Percentiles rank a stretch among this genome's conserved stretches.
Conservation (phyloP, 2,329 filamentous ascomycete genomes). For the Fusarium sacchari region DNA sequence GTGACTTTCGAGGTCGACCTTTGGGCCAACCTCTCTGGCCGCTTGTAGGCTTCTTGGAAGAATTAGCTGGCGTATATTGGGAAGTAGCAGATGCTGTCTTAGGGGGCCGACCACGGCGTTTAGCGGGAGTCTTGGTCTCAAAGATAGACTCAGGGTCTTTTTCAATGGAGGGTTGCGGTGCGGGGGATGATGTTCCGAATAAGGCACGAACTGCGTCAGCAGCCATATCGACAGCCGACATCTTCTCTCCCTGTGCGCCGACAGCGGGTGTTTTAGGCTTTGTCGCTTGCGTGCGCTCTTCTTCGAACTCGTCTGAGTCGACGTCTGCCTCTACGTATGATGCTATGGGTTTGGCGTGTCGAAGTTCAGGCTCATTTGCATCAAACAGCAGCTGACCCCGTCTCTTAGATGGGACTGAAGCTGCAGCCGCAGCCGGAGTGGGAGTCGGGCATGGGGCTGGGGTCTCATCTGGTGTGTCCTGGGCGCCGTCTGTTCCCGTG, state of each 20-base stretch:
- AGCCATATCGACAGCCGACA: conserved; percentile 54
- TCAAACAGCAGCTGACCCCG: conserved; percentile 47
- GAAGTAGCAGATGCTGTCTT: conserved; percentile 37
- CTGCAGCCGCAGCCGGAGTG: neutral
- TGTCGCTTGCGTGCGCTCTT: conserved; percentile 50
- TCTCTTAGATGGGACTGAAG: conserved; percentile 27
- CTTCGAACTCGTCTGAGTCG: conserved; percentile 55
- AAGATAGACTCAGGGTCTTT: neutral
- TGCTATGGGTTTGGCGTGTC: conserved; percentile 62
- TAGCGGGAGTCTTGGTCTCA: conserved; percentile 20
- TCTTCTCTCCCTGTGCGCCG: neutral
- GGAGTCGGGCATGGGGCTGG: neutral
- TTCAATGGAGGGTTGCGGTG: neutral
- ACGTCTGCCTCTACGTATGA: conserved; percentile 63
- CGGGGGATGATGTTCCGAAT: conserved; percentile 32
- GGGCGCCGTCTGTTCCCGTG: neutral
- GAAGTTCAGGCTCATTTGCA: conserved; percentile 59
- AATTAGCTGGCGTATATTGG: neutral
- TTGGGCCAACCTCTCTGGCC: conserved; percentile 40
- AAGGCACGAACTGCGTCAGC: conserved; percentile 48
- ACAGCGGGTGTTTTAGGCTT: conserved; percentile 7
- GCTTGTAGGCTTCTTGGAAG: conserved; percentile 34
- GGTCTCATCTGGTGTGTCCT: conserved; percentile 19
- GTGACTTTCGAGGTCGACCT: conserved; percentile 45
- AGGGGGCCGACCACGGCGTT: conserved; percentile 47